phyloP scores from a whole-genome alignment of 305 asterid species.

The Solanum hybrid region DNA sequence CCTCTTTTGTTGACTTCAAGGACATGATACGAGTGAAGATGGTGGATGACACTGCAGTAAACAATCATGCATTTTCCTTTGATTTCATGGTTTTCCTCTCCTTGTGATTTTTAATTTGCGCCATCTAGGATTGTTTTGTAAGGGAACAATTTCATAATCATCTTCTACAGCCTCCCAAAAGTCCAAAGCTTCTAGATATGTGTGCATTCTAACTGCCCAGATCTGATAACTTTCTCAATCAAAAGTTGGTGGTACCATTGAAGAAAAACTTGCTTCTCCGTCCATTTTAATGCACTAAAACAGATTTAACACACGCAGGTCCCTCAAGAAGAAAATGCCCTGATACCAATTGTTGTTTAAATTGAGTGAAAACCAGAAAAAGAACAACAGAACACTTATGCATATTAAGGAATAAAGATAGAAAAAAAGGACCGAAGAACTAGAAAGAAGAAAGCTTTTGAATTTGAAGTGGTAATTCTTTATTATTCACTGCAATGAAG shows the following conservation, averaged over 20 bases:
- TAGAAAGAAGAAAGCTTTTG: background rate
- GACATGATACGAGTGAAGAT: too few relatives aligned
- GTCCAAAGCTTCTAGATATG: background rate
- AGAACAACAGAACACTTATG: background rate
- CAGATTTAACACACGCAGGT: background rate
- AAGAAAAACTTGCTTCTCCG: background rate
- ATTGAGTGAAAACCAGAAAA: background rate
- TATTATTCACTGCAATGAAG: background rate
- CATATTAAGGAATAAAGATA: background rate
- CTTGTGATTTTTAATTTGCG: background rate
- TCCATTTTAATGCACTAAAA: background rate
- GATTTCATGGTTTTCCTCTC: background rate
- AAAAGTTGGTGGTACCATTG: background rate
- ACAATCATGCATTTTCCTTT: background rate
- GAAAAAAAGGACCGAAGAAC: background rate
- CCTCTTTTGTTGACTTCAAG: too few relatives aligned
- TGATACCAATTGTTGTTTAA: background rate
- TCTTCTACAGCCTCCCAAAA: background rate
- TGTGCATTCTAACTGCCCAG: background rate
- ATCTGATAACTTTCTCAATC: background rate
- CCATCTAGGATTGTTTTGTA: background rate
- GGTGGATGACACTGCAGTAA: background rate
- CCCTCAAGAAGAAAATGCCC: background rate
- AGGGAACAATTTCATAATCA: background rate
- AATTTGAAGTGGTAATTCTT: background rate